Conservation (phyloP, 2,329 filamentous ascomycete species). For the Sporothrix dimorphospora region DNA sequence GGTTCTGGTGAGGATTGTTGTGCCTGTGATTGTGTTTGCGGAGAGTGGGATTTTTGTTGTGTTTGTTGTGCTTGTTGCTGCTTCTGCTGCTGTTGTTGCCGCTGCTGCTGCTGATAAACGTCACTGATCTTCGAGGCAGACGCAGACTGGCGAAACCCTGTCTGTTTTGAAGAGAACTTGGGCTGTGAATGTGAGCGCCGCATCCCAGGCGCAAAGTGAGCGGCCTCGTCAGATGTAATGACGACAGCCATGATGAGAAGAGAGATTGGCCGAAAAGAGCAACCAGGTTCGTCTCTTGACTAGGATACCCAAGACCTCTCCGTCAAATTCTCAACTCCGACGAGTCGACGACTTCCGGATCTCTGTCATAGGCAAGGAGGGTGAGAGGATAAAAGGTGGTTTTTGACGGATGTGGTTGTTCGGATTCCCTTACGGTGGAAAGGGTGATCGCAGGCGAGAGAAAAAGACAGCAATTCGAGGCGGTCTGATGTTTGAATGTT, state of each 20-base stretch:
- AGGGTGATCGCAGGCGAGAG: neutral
- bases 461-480: neutral
- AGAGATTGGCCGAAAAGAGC: slow-evolving; percentile 9
- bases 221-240: slow-evolving; percentile 59
- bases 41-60: neutral
- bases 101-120: slow-evolving; percentile 46
- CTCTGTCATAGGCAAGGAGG: slow-evolving; percentile 20
- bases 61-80: neutral
- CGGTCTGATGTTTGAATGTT: neutral
- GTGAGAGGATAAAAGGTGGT: neutral
- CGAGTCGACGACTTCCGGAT: slow-evolving; percentile 20
- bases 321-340: slow-evolving; percentile 38
- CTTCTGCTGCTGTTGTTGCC: slow-evolving; percentile 21
- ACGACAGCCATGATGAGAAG: slow-evolving; percentile 56
- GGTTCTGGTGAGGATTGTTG: neutral
- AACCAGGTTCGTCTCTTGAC: neutral
- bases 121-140: slow-evolving; percentile 53
- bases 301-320: slow-evolving; percentile 35
- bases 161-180: slow-evolving; percentile 53
- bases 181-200: slow-evolving; percentile 64
- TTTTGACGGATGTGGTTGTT: neutral
- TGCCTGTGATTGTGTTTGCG: neutral
- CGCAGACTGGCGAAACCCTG: slow-evolving; percentile 50
- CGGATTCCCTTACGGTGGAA: neutral
- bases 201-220: slow-evolving; percentile 59